Base-by-base conservation (phyloP, 306 rosid species). In the Alnus glutinosa region DNA sequence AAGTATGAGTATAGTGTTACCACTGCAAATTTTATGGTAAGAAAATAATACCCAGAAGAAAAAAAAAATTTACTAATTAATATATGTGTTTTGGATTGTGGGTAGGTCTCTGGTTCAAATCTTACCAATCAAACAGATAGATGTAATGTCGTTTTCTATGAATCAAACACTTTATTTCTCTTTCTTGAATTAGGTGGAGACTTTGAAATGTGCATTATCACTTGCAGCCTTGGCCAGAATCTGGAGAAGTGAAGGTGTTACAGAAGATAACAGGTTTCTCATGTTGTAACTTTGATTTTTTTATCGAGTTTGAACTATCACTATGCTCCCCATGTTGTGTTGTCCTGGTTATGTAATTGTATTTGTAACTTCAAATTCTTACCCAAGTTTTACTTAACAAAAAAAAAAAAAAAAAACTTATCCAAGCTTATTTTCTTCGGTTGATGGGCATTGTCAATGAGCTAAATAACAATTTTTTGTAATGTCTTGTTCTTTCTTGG, bases 1-100 rank as follows among this genome's bases (percentile, higher is more conserved):
- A 94, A 87, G 82, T 92, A 94, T 84, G 98, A 94, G 75, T 92
- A 94, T 79, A 94, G 98, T 85, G 97, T 94, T 74, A 94, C 98
- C 42, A 94, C 97, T 64, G 97, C 97, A 11, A 94, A 94, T 87
- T 94, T 94, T 78, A 76, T 88, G 95, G 97, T 93, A 23, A 58
- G 64, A 13, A 58, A 9, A 23, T 58, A 28, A 23, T 48, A 48
- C 51, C 51, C 51, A 9, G 1, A 48, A 9, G 2, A 9, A 48
- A 48, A 48, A 48, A 48, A 48, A 6, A 46, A 36, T 36, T 46
- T 47, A 10, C 12, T 10, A 48, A 10, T 9, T 48, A 8, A 6
- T 48, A 8, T 1, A 8, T 48, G 3, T 48, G 3, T 4, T 48
- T 48, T 11, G 52, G 52, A 11, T 48, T 48, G 13, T 1, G 23